Evolutionary conservation across 1,284 basidiomycete species (phyloP).

Genomic region (Fomitiporia mediterranea): DNA sequence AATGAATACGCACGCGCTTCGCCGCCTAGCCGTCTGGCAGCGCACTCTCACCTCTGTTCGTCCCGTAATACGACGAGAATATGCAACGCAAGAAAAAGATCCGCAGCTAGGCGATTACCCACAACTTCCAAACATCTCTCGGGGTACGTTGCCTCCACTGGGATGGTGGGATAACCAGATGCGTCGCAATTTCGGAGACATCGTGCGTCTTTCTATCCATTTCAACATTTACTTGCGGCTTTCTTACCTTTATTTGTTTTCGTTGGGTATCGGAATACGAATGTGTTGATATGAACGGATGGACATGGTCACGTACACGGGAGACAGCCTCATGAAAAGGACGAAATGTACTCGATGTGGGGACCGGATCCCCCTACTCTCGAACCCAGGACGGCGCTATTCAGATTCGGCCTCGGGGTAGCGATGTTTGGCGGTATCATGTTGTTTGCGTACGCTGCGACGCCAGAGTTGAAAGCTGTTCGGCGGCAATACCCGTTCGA

Average conservation of each 20-base stretch:
- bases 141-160: constrained; percentile 59
- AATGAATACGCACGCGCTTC: constrained; percentile 16
- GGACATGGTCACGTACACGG: no score
- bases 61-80: constrained; percentile 30
- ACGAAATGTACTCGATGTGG: constrained; percentile 86
- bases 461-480: constrained; percentile 57
- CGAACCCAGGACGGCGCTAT: constrained; percentile 51
- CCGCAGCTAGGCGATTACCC: constrained; percentile 75
- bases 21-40: constrained; percentile 11
- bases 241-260: not conserved
- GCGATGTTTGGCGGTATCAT: constrained; percentile 57
- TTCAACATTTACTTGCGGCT: not conserved
- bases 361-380: constrained; percentile 71
- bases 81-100: constrained; percentile 35
- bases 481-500: constrained; percentile 69
- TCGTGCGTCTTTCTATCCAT: constrained; percentile 45
- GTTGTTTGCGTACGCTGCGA: constrained; percentile 48
- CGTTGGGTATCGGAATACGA: not conserved
- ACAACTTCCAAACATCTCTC: constrained; percentile 65
- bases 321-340: constrained; percentile 55
- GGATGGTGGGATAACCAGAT: constrained; percentile 84
- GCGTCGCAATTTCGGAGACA: constrained; percentile 82
- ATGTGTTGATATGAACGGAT: no score
- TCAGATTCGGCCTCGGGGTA: constrained; percentile 58
- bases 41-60: constrained; percentile 18